Conservation (phyloP, 441 rosid genomes). For the Populus hybrid region DNA sequence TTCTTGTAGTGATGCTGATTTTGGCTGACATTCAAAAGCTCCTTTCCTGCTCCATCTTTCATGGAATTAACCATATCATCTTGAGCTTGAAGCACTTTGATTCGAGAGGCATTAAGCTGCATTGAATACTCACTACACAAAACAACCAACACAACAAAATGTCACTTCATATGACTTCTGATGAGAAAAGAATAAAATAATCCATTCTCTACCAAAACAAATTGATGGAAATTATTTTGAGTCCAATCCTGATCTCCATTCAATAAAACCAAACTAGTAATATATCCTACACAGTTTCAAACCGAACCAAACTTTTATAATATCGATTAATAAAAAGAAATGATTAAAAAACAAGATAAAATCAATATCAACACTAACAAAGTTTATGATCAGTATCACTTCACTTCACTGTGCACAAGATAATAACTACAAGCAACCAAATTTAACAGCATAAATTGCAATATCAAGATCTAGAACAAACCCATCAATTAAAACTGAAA, state of each 20-base stretch:
- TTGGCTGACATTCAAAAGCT: constrained; percentile 62
- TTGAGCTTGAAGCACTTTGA: constrained; percentile 89
- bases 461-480: not conserved
- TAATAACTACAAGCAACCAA: not conserved
- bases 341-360: not conserved
- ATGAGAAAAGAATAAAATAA: not conserved
- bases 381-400: not conserved
- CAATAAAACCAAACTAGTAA: not conserved
- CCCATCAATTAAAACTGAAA: not conserved
- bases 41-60: constrained; percentile 74
- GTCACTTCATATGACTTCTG: not conserved
- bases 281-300: too few relatives aligned
- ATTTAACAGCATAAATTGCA: not conserved
- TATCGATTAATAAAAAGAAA: not conserved
- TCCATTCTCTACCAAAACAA: not conserved
- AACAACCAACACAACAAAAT: not conserved
- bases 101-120: constrained; percentile 95
- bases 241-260: not conserved
- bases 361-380: not conserved
- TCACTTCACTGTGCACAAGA: not conserved
- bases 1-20: constrained; percentile 57
- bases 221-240: not conserved
- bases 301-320: not conserved
- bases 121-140: constrained; percentile 78
- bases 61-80: constrained; percentile 86